Percentiles rank a stretch among this genome's conserved stretches.
phyloP scores from a whole-genome alignment of 2,329 filamentous ascomycete genomes.

The Hymenotorrendiella dingleyae region DNA sequence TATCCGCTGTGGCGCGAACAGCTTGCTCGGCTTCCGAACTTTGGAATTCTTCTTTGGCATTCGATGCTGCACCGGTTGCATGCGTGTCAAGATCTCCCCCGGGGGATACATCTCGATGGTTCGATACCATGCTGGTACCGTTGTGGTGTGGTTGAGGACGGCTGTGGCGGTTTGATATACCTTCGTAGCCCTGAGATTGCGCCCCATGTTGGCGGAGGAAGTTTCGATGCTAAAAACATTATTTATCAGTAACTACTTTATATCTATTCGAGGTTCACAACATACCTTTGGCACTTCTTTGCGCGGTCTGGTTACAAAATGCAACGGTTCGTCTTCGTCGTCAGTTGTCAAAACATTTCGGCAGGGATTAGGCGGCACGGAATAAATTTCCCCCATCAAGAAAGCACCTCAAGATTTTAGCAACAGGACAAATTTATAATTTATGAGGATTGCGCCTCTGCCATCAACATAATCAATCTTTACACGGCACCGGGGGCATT shows the following conservation, averaged over 20 bases:
- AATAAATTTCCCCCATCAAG: conserved; percentile 2
- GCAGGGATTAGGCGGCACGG: conserved; percentile 6
- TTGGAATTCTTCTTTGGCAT: conserved; percentile 29
- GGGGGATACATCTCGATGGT: conserved; percentile 41
- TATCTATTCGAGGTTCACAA: no score
- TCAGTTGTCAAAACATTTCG: conserved; percentile 5
- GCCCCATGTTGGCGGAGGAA: no score
- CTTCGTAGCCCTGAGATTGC: conserved; percentile 36
- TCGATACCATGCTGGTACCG: conserved; percentile 30
- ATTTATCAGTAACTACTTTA: no score
- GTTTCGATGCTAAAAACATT: no score
- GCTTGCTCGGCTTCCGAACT: conserved; percentile 58
- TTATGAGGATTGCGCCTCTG: neutral
- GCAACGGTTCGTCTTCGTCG: no score
- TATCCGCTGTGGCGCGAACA: conserved; percentile 77
- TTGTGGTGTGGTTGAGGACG: conserved; percentile 38
- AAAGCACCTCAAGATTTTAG: conserved; percentile 3
- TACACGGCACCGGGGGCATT: neutral
- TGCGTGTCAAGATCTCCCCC: conserved; percentile 50
- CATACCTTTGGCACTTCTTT: no score
- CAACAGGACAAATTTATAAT: neutral
- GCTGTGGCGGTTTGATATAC: conserved; percentile 42
- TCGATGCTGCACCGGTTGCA: conserved; percentile 43
- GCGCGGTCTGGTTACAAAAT: no score
- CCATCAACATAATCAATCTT: neutral